Evolutionary conservation across 179 eudicot species (phyloP).

Genomic region (Corrigiola litoralis): DNA sequence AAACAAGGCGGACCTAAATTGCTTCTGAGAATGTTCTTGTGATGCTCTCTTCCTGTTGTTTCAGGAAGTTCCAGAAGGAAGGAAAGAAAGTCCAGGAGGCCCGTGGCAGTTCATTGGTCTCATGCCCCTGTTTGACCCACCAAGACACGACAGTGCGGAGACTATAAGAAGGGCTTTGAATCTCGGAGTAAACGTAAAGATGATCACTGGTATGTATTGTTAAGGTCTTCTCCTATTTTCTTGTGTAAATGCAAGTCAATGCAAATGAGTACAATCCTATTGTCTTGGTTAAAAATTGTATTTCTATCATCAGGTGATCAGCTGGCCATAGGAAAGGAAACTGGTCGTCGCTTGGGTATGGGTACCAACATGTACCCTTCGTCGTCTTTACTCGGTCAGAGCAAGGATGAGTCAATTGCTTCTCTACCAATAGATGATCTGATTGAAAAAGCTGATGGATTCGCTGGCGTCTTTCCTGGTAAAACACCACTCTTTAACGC

Average conservation of each 20-base stretch:
- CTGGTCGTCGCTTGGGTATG: constrained; percentile 95
- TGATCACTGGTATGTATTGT: constrained; percentile 65
- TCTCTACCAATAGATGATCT: constrained; percentile 87
- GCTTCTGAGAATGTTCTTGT: background rate
- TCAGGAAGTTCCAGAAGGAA: constrained; percentile 87
- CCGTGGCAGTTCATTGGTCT: constrained; percentile 92
- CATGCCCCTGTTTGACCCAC: constrained; percentile 93
- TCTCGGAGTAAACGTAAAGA: constrained; percentile 83
- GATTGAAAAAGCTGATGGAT: constrained; percentile 95
- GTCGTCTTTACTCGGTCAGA: constrained; percentile 84
- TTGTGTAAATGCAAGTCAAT: background rate
- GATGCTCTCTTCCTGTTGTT: constrained; percentile 9
- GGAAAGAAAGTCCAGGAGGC: constrained; percentile 75
- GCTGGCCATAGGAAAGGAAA: constrained; percentile 91
- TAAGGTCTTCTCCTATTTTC: background rate
- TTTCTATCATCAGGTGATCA: constrained; percentile 64
- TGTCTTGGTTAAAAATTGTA: constrained; percentile 5
- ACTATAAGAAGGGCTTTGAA: constrained; percentile 84
- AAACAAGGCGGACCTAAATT: background rate
- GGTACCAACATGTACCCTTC: constrained; percentile 99
- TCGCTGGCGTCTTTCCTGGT: constrained; percentile 99
- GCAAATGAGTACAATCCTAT: constrained; percentile 3
- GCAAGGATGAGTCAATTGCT: constrained; percentile 85
- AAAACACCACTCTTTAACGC: constrained; percentile 3
- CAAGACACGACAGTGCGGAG: constrained; percentile 93